A percentile compares a stretch with the other conserved stretches of the same genome.
Evolutionary conservation across 352 stramenopile genomes (phyloP).

Genomic region (Phytophthora macrochlamydospora): DNA sequence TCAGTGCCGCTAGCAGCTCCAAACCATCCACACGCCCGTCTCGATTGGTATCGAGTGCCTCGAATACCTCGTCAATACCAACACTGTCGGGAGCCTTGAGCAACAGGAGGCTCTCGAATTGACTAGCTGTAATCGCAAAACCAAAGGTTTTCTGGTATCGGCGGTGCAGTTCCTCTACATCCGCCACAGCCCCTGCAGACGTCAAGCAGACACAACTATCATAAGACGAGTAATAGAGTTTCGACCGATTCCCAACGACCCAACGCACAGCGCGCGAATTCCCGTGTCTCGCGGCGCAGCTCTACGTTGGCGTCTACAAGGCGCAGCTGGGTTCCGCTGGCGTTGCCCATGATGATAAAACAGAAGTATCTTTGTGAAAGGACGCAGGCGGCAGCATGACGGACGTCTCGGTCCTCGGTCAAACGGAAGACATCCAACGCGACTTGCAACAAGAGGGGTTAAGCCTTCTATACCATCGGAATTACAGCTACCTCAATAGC

Average conservation of each 20-base stretch:
- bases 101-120: constrained; percentile 77
- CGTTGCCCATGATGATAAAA: constrained; percentile 48
- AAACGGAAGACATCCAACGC: no score
- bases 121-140: constrained; percentile 72
- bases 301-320: constrained; percentile 68
- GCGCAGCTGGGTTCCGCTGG: constrained; percentile 52
- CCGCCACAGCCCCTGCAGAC: constrained; percentile 61
- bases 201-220: neutral
- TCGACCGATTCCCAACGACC: neutral
- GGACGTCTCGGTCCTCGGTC: no score
- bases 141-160: constrained; percentile 81
- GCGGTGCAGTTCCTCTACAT: constrained; percentile 63
- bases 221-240: neutral
- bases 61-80: constrained; percentile 72
- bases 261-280: constrained; percentile 75
- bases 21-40: constrained; percentile 83
- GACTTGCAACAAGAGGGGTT: no score
- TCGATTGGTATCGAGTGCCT: constrained; percentile 69
- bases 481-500: no score
- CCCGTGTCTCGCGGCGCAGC: constrained; percentile 71
- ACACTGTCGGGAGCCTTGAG: constrained; percentile 67
- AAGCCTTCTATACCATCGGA: no score
- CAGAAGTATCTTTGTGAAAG: neutral
- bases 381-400: neutral
- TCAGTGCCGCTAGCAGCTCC: constrained; percentile 75